Evolutionary conservation across 1,284 basidiomycete genomes (phyloP), one percentile per base, ranked within the genome.

Genomic region (Fomitopsis palustris): DNA sequence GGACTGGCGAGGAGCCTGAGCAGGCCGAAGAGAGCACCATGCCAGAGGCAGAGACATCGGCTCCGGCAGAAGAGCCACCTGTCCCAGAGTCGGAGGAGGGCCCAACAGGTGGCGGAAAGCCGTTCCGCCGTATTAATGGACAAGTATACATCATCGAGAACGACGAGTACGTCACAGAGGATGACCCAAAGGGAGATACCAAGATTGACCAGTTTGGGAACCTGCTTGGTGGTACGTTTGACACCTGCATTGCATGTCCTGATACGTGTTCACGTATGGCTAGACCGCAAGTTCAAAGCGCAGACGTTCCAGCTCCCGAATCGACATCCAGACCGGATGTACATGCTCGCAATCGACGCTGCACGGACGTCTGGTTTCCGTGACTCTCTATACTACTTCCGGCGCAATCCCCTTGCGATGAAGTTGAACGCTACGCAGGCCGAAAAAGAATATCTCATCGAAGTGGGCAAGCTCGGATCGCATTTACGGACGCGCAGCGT

Each of bases 341-440:
- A 98, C 77, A 93, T 97, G 83, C 89, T 99, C 47, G 94, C 96
- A 12, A 98, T 99, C 63, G 96, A 99, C 69, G 96, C 95, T 4
- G 96, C 96, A 0, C 87, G 96, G 27, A 93, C 93, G 3, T 95
- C 93, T 41, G 97, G 96, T 1, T 98, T 95, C 76, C 87, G 94
- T 58, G 97, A 99, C 74, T 98, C 96, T 9, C 79, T 98, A 12
- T 98, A 97, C 74, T 98, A 98, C 73, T 96, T 98, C 76, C 89
- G 97, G 12, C 84, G 93, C 6, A 96, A 96, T 67, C 87, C 88
- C 0, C 84, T 93, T 35, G 90, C 97, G 23, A 82, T 95, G 79
- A 98, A 98, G 75, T 81, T 97, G 57, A 90, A 89, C 64, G 91
- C 93, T 39, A 89, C 87, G 0, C 88, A 92, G 57, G 81, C 84